Evolutionary conservation across 805 yeast genomes (phyloP).

Genomic region (Metschnikowia lochheadii): DNA sequence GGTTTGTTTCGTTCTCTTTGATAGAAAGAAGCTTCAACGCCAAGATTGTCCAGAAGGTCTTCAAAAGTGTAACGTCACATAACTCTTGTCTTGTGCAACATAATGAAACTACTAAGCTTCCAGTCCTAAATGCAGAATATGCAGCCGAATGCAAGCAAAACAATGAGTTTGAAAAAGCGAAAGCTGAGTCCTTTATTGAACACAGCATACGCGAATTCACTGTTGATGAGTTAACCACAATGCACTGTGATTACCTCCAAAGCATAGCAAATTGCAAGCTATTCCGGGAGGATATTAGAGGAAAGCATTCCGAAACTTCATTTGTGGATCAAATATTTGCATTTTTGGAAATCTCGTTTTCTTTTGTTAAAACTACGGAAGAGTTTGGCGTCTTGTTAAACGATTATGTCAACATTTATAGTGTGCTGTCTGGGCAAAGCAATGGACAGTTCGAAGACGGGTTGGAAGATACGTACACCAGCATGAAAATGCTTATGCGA

Average conservation of each 20-base stretch:
- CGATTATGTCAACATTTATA: conserved; percentile 27
- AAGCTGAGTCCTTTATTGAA: neutral
- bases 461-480: conserved; percentile 27
- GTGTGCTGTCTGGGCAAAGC: conserved; percentile 16
- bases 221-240: conserved; percentile 14
- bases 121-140: conserved; percentile 10
- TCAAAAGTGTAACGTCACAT: conserved; percentile 8
- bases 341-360: conserved; percentile 28
- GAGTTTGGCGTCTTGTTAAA: conserved; percentile 29
- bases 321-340: conserved; percentile 32
- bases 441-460: conserved; percentile 25
- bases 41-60: conserved; percentile 22
- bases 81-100: neutral
- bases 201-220: conserved; percentile 13
- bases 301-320: conserved; percentile 26
- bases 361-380: conserved; percentile 32
- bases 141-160: neutral
- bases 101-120: conserved; percentile 5
- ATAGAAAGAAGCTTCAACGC: conserved; percentile 39
- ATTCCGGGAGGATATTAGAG: conserved; percentile 27
- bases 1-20: conserved; percentile 43
- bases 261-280: conserved; percentile 28
- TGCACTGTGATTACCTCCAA: conserved; percentile 13
- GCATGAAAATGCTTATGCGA: conserved; percentile 35
- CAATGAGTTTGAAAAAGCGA: neutral